These are phyloP conservation scores for Salvia sclarea DNA, from an alignment of 305 asterid species.

Conservation along the genomic window DNA sequence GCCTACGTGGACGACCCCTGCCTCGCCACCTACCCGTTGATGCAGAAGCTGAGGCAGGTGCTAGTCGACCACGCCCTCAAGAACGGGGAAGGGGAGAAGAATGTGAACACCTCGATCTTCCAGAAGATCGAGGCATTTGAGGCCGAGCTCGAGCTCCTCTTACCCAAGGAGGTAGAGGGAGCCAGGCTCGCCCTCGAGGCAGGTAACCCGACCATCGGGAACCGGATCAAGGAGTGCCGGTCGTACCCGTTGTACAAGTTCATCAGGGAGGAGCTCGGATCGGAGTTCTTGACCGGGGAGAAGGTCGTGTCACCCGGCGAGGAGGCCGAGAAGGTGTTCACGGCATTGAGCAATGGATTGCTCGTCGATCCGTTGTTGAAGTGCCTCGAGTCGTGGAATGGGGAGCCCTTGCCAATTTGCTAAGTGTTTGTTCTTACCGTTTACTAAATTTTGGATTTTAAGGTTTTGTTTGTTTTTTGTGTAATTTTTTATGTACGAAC, in stretches of 20 bases:
- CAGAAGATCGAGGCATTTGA: constrained; percentile 74
- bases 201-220: constrained; percentile 53
- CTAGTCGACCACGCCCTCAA: constrained; percentile 71
- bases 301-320: constrained; percentile 73
- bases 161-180: constrained; percentile 75
- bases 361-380: constrained; percentile 76
- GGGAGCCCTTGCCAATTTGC: constrained; percentile 74
- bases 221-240: constrained; percentile 73
- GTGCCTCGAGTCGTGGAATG: constrained; percentile 77
- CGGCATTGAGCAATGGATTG: constrained; percentile 60
- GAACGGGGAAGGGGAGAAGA: constrained; percentile 67
- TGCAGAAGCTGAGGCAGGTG: constrained; percentile 76
- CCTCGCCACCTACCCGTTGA: constrained; percentile 63
- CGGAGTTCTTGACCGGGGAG: constrained; percentile 69
- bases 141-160: constrained; percentile 54
- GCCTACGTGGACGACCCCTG: constrained; percentile 75
- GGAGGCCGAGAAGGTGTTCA: constrained; percentile 72
- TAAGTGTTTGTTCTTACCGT: constrained; percentile 22
- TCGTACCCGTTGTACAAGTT: constrained; percentile 80
- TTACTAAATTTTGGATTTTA: background rate
- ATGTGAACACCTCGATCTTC: constrained; percentile 61
- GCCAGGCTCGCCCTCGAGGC: constrained; percentile 60
- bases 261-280: constrained; percentile 59
- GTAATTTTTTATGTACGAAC: background rate
- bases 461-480: background rate